A percentile compares a stretch with the other conserved stretches of the same genome.
Evolutionary conservation across 78 protist species (phyloP).

Genomic region (Dictyostelium firmibasis): DNA sequence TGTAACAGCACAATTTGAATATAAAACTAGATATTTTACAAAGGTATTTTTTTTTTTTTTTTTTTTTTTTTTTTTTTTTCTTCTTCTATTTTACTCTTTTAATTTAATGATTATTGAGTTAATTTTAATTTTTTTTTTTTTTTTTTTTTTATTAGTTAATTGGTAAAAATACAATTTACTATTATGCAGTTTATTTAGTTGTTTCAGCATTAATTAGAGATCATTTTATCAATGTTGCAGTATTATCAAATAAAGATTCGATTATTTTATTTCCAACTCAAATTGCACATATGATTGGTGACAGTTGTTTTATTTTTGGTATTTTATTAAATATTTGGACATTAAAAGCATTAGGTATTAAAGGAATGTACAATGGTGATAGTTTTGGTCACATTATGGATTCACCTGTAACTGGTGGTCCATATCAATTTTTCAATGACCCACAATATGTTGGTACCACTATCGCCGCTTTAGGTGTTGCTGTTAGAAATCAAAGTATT

Average conservation of each 20-base stretch:
- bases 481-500: slow-evolving; percentile 49
- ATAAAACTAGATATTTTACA: slow-evolving; percentile 71
- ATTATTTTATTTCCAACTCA: slow-evolving; percentile 19
- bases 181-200: slow-evolving; percentile 69
- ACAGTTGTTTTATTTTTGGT: slow-evolving; percentile 64
- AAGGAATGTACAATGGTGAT: slow-evolving; percentile 85
- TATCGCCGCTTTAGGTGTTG: slow-evolving; percentile 58
- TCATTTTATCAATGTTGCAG: slow-evolving; percentile 59
- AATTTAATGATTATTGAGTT: neutral
- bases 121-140: neutral
- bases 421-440: slow-evolving; percentile 49
- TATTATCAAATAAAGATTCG: neutral
- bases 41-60: slow-evolving; percentile 4
- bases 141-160: neutral
- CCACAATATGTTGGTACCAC: slow-evolving; percentile 85
- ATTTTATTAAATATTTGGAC: slow-evolving; percentile 73
- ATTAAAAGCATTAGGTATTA: slow-evolving; percentile 60
- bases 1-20: slow-evolving; percentile 78
- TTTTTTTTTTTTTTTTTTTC: neutral
- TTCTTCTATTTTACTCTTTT: neutral
- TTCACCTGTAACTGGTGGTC: slow-evolving; percentile 73
- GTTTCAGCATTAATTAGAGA: slow-evolving; percentile 66
- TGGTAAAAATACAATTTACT: slow-evolving; percentile 72
- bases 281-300: slow-evolving; percentile 22
- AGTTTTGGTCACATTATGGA: slow-evolving; percentile 76